Evolutionary conservation across 1,139 yeast genomes (phyloP).

Genomic region (Suhomyces kunorum): DNA sequence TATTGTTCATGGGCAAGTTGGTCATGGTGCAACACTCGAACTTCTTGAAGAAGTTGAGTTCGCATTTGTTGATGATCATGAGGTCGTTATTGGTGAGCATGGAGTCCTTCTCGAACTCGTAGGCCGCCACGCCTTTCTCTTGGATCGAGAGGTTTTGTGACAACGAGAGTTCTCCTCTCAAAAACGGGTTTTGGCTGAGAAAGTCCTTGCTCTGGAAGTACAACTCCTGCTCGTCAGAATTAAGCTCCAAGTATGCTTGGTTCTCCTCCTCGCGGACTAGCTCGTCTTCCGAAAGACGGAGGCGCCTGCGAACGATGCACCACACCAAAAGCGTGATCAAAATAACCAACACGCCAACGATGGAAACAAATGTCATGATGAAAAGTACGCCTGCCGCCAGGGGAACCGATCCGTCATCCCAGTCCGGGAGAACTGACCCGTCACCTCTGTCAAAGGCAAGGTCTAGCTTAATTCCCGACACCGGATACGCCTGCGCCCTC

Average conservation of each 20-base stretch:
- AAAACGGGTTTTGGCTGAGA: constrained; percentile 56
- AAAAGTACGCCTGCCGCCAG: constrained; percentile 4
- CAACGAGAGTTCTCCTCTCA: constrained; percentile 43
- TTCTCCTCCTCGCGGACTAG: constrained; percentile 62
- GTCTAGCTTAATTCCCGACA: background rate
- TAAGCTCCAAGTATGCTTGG: constrained; percentile 59
- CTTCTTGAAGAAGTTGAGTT: constrained; percentile 68
- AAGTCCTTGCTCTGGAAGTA: constrained; percentile 69
- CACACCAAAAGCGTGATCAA: constrained; percentile 8
- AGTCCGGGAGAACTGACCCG: constrained; percentile 1
- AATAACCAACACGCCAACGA: constrained; percentile 8
- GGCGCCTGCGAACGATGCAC: constrained; percentile 15
- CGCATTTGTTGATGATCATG: constrained; percentile 69
- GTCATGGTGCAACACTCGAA: constrained; percentile 80
- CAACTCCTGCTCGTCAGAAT: constrained; percentile 77
- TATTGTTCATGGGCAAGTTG: constrained; percentile 82
- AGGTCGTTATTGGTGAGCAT: constrained; percentile 61
- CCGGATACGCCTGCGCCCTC: constrained; percentile 9
- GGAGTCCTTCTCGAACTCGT: constrained; percentile 81
- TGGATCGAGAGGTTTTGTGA: constrained; percentile 66
- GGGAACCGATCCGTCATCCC: constrained; percentile 1
- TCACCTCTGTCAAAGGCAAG: constrained; percentile 1
- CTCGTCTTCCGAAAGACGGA: constrained; percentile 47
- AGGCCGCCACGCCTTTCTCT: constrained; percentile 90
- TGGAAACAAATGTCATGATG: constrained; percentile 5